Evolutionary conservation across 345 rosid genomes (phyloP), one percentile per base, ranked within the genome.

Genomic region (Ceriops decandra): DNA sequence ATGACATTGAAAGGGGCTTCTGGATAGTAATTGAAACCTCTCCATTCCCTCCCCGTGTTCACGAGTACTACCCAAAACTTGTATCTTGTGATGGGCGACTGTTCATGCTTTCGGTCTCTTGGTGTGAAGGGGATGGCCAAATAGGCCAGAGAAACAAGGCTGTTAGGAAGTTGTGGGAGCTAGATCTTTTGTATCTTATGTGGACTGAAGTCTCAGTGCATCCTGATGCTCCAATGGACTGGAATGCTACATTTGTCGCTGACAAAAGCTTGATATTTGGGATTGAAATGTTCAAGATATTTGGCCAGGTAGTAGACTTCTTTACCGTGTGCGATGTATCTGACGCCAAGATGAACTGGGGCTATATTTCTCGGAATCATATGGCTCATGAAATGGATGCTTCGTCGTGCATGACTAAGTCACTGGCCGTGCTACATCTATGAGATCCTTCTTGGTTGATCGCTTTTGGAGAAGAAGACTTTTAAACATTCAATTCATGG

Each of bases 181-280:
- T 95, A 57, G 97, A 95, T 80, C 92, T 91, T 71, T 77, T 86
- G 77, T 85, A 84, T 84, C 91, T 91, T 26, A 80, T 81, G 35
- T 95, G 99, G 97, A 68, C 81, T 2, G 90, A 87, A 77, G 95
- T 84, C 53, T 88, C 93, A 0, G 87, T 87, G n/a, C 97, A 95
- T 71, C 99, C 97, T 0, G 99, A 91, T 65, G 99, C 99, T 16
- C 99, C 99, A n/a, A 91, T 95, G 96, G 99, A 95, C 77, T 95
- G 96, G 99, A 90, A 87, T 58, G 96, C 95, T n/a, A 76, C 85
- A 31, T 95, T 88, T 78, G 99, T 87, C 17, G 84, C 95, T 0
- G 96, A 90, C 71, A 78, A 76, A 74, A 83, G 84, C 79, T 66
- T 79, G 56, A 78, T 95, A 47, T 87, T 88, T 74, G 99, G 97